These are phyloP conservation scores for Eucalyptus leucophloia DNA, from an alignment of 345 rosid genomes.

Conservation along the genomic window DNA sequence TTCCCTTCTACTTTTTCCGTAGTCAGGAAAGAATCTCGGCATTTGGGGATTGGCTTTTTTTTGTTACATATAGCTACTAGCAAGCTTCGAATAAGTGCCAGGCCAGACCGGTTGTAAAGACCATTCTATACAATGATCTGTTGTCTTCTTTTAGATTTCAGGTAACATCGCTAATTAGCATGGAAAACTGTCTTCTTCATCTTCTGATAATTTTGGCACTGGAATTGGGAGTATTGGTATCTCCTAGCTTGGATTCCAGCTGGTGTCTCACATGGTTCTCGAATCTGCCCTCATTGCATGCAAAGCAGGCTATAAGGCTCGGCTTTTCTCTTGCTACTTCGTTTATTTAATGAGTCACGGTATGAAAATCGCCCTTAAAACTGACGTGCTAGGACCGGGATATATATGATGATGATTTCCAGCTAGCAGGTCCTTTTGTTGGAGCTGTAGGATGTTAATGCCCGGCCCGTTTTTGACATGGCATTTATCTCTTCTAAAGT, in stretches of 20 bases:
- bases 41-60: not conserved
- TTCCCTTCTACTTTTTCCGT: not conserved
- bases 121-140: not conserved
- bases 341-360: not conserved
- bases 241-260: not conserved
- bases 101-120: not conserved
- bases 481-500: not conserved
- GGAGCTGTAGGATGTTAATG: not conserved
- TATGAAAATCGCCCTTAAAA: not conserved
- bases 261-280: too few relatives aligned
- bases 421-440: not conserved
- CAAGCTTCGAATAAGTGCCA: not conserved
- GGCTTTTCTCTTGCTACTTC: not conserved
- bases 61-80: not conserved
- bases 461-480: not conserved
- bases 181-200: not conserved
- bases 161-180: not conserved
- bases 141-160: conserved; percentile 1
- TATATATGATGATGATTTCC: not conserved
- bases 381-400: not conserved
- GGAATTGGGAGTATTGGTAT: too few relatives aligned
- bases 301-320: too few relatives aligned
- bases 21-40: not conserved
- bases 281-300: too few relatives aligned
- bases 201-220: not conserved